phyloP scores from a whole-genome alignment of 2,329 filamentous ascomycete genomes.

The Neonectria sp. region DNA sequence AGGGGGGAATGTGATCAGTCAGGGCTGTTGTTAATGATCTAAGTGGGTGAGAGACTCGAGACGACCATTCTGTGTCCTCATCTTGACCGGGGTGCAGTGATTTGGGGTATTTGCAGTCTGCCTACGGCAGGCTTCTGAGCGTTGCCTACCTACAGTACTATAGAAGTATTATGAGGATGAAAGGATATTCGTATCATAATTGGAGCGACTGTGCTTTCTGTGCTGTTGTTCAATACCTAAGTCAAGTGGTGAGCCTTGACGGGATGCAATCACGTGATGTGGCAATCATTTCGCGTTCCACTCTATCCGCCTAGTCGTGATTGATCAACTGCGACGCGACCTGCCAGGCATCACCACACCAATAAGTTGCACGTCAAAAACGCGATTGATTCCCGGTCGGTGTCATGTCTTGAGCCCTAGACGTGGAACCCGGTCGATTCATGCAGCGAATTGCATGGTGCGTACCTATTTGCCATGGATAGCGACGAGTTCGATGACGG shows the following conservation, averaged over 20 bases:
- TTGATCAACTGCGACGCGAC: constrained; percentile 28
- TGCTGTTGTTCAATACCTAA: not conserved
- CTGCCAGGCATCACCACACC: constrained; percentile 1
- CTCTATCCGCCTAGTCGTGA: constrained; percentile 21
- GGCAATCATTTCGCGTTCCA: constrained; percentile 50
- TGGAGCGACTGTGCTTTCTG: not conserved
- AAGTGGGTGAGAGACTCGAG: not conserved
- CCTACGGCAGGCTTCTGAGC: not conserved
- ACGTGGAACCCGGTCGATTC: not conserved
- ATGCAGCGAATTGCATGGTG: not conserved
- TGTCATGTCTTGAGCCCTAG: constrained; percentile 13
- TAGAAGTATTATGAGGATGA: not conserved
- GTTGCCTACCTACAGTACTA: not conserved
- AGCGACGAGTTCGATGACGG: constrained; percentile 76
- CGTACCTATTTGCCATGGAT: constrained; percentile 58
- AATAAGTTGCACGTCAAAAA: not conserved
- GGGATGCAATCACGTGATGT: constrained; percentile 43
- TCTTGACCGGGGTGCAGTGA: not conserved
- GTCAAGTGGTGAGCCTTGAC: too few relatives aligned
- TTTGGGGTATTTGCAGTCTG: not conserved
- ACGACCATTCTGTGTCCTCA: not conserved
- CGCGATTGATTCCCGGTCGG: not conserved
- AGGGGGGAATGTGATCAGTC: not conserved
- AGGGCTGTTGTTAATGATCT: not conserved
- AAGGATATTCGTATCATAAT: not conserved